Evolutionary conservation across 768 basidiomycete species (phyloP).

Genomic region (Arthromyces matolae): DNA sequence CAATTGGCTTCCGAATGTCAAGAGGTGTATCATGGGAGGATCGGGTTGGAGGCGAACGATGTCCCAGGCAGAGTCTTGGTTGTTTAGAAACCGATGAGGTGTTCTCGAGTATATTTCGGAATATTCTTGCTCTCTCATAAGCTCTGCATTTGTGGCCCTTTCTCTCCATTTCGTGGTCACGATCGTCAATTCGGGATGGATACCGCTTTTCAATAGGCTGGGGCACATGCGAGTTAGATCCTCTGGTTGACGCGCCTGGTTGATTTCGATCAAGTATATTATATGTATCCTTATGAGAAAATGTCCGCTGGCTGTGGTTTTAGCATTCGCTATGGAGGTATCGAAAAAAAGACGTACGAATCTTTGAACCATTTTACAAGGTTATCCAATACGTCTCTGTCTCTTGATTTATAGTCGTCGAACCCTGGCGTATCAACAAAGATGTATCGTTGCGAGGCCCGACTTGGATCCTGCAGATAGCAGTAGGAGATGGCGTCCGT

Average conservation of each 20-base stretch:
- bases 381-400: neutral
- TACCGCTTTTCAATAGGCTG: neutral
- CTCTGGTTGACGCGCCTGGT: neutral
- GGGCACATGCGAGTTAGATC: neutral
- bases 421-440: constrained; percentile 4
- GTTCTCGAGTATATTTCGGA: neutral
- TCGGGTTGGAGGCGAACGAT: neutral
- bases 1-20: neutral
- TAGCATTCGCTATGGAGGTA: neutral
- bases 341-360: neutral
- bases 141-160: neutral
- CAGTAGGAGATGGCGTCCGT: neutral
- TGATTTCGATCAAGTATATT: neutral
- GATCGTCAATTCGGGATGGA: neutral
- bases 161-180: neutral
- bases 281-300: neutral
- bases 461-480: neutral
- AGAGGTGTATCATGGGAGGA: neutral
- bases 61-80: neutral
- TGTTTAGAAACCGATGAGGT: neutral
- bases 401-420: neutral
- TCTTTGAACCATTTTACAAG: neutral
- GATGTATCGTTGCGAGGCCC: neutral
- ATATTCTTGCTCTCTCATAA: neutral
- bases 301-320: neutral